Percentiles rank a stretch among this genome's conserved stretches.
phyloP scores from a whole-genome alignment of 2,329 filamentous ascomycete genomes.

The Pseudogymnoascus sp. region DNA sequence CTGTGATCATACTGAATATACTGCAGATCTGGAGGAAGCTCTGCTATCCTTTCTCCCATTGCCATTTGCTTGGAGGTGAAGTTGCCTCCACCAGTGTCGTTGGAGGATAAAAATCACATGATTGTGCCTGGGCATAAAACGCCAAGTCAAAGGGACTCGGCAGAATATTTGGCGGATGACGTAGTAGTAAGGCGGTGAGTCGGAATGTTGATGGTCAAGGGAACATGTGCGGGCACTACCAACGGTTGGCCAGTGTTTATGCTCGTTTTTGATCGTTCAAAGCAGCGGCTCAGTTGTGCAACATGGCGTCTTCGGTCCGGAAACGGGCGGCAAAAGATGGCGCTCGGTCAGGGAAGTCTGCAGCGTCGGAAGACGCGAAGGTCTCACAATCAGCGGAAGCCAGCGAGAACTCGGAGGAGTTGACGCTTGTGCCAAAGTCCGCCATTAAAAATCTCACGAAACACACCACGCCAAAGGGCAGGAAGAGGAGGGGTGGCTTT shows the following conservation, averaged over 20 bases:
- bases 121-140: constrained; percentile 4
- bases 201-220: not conserved
- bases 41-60: constrained; percentile 2
- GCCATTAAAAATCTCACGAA: constrained; percentile 29
- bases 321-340: not conserved
- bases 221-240: not conserved
- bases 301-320: constrained; percentile 18
- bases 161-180: not conserved
- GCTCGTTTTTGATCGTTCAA: not conserved
- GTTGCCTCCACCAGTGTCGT: not conserved
- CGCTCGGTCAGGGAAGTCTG: not conserved
- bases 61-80: constrained; percentile 1
- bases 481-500: constrained; percentile 68
- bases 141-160: not conserved
- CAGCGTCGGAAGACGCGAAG: not conserved
- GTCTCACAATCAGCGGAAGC: constrained; percentile 13
- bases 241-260: not conserved
- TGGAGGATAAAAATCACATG: not conserved
- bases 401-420: constrained; percentile 31
- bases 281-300: constrained; percentile 11
- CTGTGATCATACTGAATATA: constrained; percentile 56
- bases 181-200: constrained; percentile 3
- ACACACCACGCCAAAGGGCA: constrained; percentile 35
- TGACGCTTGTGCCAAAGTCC: constrained; percentile 42
- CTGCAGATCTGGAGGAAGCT: constrained; percentile 34